phyloP scores from a whole-genome alignment of 2,329 filamentous ascomycete genomes.

The Pseudogymnoascus sp. region DNA sequence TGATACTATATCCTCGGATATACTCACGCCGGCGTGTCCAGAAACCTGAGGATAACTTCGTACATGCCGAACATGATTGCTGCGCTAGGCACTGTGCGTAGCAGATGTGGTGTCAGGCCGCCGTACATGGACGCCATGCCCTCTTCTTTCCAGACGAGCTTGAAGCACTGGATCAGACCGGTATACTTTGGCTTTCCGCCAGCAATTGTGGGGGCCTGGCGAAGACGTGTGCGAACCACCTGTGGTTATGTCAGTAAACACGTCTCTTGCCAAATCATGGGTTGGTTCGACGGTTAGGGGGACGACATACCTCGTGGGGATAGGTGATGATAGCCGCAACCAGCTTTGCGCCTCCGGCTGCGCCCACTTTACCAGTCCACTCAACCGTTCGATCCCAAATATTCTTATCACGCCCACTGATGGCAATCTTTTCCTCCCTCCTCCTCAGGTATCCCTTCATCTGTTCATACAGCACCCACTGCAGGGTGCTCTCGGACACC shows the following conservation, averaged over 20 bases:
- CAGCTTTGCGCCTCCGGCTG: constrained; percentile 78
- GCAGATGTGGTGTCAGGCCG: constrained; percentile 81
- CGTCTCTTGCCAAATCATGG: neutral
- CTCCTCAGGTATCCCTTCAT: constrained; percentile 67
- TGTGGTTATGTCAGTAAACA: constrained; percentile 25
- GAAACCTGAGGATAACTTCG: constrained; percentile 29
- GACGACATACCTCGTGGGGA: constrained; percentile 68
- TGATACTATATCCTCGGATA: constrained; percentile 1
- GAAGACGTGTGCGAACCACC: constrained; percentile 74
- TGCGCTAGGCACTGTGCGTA: constrained; percentile 83
- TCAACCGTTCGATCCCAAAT: constrained; percentile 67
- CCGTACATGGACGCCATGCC: constrained; percentile 81
- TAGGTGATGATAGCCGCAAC: constrained; percentile 79
- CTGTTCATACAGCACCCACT: constrained; percentile 92
- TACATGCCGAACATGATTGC: constrained; percentile 96
- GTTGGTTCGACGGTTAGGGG: neutral
- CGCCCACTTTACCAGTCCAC: constrained; percentile 70
- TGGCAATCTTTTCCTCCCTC: constrained; percentile 50
- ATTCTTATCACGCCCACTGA: constrained; percentile 53
- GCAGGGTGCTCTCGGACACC: constrained; percentile 79
- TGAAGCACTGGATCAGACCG: constrained; percentile 81
- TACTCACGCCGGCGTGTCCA: constrained; percentile 23
- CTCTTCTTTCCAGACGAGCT: constrained; percentile 79
- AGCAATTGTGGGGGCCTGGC: constrained; percentile 67
- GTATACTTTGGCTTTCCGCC: constrained; percentile 75